Percentiles rank a stretch among this genome's conserved stretches.
Conservation (phyloP, 2,329 filamentous ascomycete genomes). For the Botrytis tulipae region DNA sequence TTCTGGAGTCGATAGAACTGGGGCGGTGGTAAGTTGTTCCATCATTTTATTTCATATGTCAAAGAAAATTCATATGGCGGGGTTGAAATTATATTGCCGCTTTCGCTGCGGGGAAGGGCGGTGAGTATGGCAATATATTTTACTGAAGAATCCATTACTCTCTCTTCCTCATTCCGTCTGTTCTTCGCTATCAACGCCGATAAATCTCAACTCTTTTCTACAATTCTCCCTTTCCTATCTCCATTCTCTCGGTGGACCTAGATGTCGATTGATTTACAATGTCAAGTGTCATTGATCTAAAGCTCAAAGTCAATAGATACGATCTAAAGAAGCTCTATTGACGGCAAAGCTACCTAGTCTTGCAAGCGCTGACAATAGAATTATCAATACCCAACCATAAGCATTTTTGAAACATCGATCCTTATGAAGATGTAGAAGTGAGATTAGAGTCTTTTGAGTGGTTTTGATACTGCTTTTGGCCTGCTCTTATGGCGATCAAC, state of each 20-base stretch:
- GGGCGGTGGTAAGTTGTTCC: slow-evolving; percentile 42
- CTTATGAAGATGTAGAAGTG: neutral
- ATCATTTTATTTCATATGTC: slow-evolving; percentile 16
- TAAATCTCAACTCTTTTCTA: neutral
- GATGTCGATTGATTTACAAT: neutral
- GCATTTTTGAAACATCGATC: neutral
- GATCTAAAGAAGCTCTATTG: neutral
- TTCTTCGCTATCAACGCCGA: neutral
- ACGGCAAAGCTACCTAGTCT: neutral
- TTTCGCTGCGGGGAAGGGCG: neutral
- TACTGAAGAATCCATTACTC: neutral
- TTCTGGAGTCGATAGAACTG: slow-evolving; percentile 63
- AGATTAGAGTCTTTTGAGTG: neutral
- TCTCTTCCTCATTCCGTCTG: neutral
- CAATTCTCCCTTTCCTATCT: neutral
- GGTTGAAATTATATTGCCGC: slow-evolving; percentile 11
- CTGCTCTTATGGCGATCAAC: neutral
- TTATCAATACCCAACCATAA: neutral
- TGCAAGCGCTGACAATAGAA: neutral
- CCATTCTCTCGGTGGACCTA: neutral
- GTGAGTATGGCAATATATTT: slow-evolving; percentile 1
- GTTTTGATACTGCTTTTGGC: neutral
- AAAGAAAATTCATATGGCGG: slow-evolving; percentile 21
- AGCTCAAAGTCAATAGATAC: neutral
- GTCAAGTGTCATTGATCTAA: neutral